A percentile compares a stretch with the other conserved stretches of the same genome.
Conservation (phyloP, 1,139 yeast species). For the Lodderomyces orthopsilosis region DNA sequence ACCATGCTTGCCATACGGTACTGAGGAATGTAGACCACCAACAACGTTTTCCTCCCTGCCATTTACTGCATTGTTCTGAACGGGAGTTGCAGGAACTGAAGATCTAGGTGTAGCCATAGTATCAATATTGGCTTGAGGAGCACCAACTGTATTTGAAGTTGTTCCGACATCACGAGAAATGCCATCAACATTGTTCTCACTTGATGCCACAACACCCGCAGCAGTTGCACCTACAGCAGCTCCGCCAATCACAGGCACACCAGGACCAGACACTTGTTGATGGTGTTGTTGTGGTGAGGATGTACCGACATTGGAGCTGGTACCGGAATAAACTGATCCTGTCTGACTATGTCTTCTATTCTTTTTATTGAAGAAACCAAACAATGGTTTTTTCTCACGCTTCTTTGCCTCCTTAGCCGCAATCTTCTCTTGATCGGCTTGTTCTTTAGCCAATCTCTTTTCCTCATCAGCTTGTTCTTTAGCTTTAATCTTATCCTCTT, state of each 20-base stretch:
- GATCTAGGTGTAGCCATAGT: not conserved
- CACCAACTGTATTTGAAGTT: not conserved
- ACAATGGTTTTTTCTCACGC: conserved; percentile 10
- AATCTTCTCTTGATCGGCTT: conserved; percentile 12
- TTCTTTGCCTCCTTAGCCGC: conserved; percentile 15
- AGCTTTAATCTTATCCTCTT: conserved; percentile 13
- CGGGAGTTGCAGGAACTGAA: not conserved
- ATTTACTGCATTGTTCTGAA: not conserved
- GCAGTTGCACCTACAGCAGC: not conserved
- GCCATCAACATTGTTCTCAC: not conserved
- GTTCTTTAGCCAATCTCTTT: conserved; percentile 15
- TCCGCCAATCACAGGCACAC: conserved; percentile 1
- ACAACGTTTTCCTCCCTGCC: not conserved
- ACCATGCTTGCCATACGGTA: not conserved
- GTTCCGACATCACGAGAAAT: not conserved
- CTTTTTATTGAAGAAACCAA: conserved; percentile 10
- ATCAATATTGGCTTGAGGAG: not conserved
- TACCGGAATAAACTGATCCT: conserved; percentile 4
- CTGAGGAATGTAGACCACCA: not conserved
- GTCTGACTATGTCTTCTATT: conserved; percentile 9
- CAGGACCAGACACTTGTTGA: not conserved
- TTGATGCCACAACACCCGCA: not conserved
- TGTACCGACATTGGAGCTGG: not conserved
- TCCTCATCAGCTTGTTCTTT: conserved; percentile 12
- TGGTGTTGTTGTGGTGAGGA: not conserved